Evolutionary conservation across 1,139 yeast species (phyloP).

Genomic region (Candida albicans): DNA sequence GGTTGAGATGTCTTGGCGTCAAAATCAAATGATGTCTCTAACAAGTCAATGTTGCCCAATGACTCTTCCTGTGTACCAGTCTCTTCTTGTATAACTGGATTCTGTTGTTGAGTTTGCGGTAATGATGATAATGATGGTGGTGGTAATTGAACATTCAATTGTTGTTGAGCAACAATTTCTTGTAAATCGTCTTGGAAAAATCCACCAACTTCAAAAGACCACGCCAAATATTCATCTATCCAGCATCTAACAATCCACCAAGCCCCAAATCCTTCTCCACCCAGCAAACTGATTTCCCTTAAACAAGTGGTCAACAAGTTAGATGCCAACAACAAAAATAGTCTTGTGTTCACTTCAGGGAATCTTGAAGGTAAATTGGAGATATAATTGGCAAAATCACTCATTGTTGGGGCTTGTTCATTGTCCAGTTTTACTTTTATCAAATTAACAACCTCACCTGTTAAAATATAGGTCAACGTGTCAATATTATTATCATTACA

Average conservation of each 20-base stretch:
- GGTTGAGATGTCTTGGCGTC: constrained; percentile 11
- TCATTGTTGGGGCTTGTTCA: constrained; percentile 14
- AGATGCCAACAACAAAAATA: constrained; percentile 55
- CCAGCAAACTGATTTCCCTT: constrained; percentile 58
- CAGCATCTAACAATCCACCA: constrained; percentile 83
- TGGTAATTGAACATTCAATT: not conserved
- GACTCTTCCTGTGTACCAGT: constrained; percentile 5
- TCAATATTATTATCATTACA: constrained; percentile 39
- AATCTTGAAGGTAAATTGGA: constrained; percentile 48
- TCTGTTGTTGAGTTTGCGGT: not conserved
- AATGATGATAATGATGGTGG: not conserved
- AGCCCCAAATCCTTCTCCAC: constrained; percentile 65
- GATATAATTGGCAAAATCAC: constrained; percentile 25
- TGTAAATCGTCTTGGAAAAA: constrained; percentile 44
- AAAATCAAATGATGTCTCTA: constrained; percentile 24
- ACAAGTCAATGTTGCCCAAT: constrained; percentile 26
- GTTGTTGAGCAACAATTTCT: not conserved
- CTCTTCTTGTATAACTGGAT: not conserved
- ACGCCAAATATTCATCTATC: constrained; percentile 71
- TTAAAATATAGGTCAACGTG: constrained; percentile 40
- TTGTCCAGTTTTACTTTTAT: constrained; percentile 8
- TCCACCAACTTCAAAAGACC: constrained; percentile 72
- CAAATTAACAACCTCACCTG: constrained; percentile 27
- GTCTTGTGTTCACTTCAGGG: constrained; percentile 51
- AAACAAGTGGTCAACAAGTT: constrained; percentile 64